Percentiles rank a stretch among this genome's conserved stretches.
Evolutionary conservation across 805 yeast genomes (phyloP).

Genomic region (Kazachstania kunashirensis): DNA sequence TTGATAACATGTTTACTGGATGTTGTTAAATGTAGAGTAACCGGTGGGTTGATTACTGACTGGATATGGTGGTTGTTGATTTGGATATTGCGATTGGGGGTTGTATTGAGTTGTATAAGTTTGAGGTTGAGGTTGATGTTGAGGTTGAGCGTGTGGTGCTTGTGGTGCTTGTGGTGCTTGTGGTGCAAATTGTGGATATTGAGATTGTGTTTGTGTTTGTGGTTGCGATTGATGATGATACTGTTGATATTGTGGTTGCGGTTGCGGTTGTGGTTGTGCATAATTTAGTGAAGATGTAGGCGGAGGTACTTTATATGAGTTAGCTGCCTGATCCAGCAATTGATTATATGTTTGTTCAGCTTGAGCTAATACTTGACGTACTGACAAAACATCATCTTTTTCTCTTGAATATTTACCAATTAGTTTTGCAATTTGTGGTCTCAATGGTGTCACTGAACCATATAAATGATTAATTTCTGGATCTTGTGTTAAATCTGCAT

Average conservation of each 20-base stretch:
- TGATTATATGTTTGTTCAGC: conserved; percentile 65
- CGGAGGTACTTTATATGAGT: conserved; percentile 12
- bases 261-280: conserved; percentile 1
- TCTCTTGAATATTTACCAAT: conserved; percentile 71
- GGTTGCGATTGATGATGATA: conserved; percentile 2
- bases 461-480: conserved; percentile 68
- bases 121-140: neutral
- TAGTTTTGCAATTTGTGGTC: conserved; percentile 63
- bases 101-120: neutral
- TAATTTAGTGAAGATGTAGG: conserved; percentile 3
- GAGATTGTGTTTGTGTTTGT: conserved; percentile 2
- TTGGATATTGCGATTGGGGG: neutral
- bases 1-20: too few species aligned
- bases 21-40: neutral
- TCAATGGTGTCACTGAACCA: conserved; percentile 59
- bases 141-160: neutral
- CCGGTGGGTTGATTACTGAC: conserved; percentile 15
- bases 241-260: conserved; percentile 5
- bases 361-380: conserved; percentile 59
- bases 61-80: conserved; percentile 5
- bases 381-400: conserved; percentile 63
- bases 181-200: neutral
- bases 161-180: conserved; percentile 1
- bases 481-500: conserved; percentile 35
- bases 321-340: conserved; percentile 48